Conservation (phyloP, 1,284 basidiomycete species). For the Pseudozyma flocculosa region DNA sequence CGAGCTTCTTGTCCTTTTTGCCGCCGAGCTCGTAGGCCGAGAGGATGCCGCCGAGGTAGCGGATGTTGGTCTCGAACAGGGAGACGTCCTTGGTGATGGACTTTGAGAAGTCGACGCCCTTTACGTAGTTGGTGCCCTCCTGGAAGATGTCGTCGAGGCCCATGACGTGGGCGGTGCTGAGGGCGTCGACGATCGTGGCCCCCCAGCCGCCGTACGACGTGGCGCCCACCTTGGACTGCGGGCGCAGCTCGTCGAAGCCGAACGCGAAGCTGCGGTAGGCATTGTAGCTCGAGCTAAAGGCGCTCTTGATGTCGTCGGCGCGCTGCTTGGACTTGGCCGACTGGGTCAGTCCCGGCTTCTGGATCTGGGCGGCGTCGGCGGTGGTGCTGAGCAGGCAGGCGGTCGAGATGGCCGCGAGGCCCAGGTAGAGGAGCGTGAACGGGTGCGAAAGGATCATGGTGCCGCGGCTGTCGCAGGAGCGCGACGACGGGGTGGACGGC, state of each 20-base stretch:
- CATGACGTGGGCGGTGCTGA: slow-evolving; percentile 49
- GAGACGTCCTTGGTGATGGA: slow-evolving; percentile 27
- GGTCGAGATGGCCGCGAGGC: slow-evolving; percentile 3
- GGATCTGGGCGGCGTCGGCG: slow-evolving; percentile 13
- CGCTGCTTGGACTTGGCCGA: slow-evolving; percentile 15
- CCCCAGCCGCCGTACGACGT: slow-evolving; percentile 49
- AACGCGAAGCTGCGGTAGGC: slow-evolving; percentile 42
- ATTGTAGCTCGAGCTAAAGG: slow-evolving; percentile 26
- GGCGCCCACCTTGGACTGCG: slow-evolving; percentile 22
- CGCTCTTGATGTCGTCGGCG: slow-evolving; percentile 32
- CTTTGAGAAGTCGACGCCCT: slow-evolving; percentile 37
- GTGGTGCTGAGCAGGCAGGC: neutral
- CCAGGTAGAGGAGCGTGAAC: slow-evolving; percentile 9
- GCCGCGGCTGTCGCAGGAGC: too few relatives aligned
- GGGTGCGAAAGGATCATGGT: slow-evolving; percentile 12
- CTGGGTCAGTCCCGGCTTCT: slow-evolving; percentile 20
- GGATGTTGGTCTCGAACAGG: slow-evolving; percentile 52
- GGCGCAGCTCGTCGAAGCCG: slow-evolving; percentile 33
- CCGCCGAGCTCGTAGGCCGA: slow-evolving; percentile 48
- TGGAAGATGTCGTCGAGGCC: slow-evolving; percentile 35
- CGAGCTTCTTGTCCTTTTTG: slow-evolving; percentile 31
- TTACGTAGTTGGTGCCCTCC: slow-evolving; percentile 18
- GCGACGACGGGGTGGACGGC: too few relatives aligned
- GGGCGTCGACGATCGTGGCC: slow-evolving; percentile 45
- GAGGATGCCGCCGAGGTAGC: slow-evolving; percentile 48